Conservation (phyloP, 2,329 filamentous ascomycete species). For the Ceratocystiopsis minuta region DNA sequence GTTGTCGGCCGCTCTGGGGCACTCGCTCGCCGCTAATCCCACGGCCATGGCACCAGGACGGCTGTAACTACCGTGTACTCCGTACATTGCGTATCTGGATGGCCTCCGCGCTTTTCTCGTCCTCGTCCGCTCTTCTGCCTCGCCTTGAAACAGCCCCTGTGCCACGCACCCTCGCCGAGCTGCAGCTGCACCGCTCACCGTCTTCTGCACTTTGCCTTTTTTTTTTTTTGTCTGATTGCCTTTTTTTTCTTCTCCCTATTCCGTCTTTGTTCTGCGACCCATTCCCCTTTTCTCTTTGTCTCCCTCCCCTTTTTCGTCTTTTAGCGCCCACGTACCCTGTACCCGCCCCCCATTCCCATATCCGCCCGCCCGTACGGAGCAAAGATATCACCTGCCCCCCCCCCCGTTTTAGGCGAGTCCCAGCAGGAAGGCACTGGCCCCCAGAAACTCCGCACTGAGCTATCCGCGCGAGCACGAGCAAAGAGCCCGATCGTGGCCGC, state of each 20-base stretch:
- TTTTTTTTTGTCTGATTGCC: not conserved
- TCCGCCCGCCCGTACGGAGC: too few relatives aligned
- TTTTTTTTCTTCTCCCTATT: not conserved
- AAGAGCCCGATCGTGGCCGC: too few relatives aligned
- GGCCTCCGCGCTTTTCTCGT: too few relatives aligned
- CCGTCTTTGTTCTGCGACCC: not conserved
- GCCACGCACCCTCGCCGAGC: too few relatives aligned
- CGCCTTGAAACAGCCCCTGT: too few relatives aligned
- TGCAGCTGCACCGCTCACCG: not conserved
- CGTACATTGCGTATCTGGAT: not conserved
- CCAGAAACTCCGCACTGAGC: not conserved
- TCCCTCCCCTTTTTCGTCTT: not conserved
- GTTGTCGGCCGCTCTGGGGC: too few relatives aligned
- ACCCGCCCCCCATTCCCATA: too few relatives aligned
- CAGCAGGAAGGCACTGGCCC: not conserved
- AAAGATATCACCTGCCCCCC: too few relatives aligned
- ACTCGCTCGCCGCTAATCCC: not conserved
- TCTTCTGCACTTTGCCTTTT: not conserved
- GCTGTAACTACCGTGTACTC: not conserved
- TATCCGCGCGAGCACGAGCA: too few relatives aligned
- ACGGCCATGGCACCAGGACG: slow-evolving; percentile 3
- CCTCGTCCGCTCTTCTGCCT: too few relatives aligned
- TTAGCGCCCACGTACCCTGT: too few relatives aligned
- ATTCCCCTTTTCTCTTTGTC: not conserved
- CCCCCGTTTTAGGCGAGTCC: not conserved